These are phyloP conservation scores for Aspergillus sergii DNA, from an alignment of 2,329 filamentous ascomycete genomes.

Conservation along the genomic window DNA sequence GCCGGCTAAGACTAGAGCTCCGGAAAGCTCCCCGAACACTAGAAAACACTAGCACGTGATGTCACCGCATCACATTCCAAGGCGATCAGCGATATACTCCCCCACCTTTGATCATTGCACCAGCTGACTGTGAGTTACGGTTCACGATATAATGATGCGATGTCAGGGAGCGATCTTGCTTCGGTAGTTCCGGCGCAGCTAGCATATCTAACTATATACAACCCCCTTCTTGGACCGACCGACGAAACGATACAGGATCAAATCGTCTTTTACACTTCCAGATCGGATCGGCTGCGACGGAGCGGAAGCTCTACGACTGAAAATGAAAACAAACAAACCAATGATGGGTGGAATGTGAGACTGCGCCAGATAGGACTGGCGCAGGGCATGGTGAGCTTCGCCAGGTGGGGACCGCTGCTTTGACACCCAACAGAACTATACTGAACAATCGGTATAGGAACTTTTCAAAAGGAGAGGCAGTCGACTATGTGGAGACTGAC, in stretches of 20 bases:
- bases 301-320: slow-evolving; percentile 19
- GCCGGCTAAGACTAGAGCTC: slow-evolving; percentile 5
- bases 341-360: slow-evolving; percentile 78
- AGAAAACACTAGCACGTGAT: slow-evolving; percentile 33
- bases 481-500: slow-evolving; percentile 89
- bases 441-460: slow-evolving; percentile 54
- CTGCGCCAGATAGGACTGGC: slow-evolving; percentile 92
- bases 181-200: slow-evolving; percentile 75
- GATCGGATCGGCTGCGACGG: slow-evolving; percentile 31
- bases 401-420: slow-evolving; percentile 54
- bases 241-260: slow-evolving; percentile 78
- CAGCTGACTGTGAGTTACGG: slow-evolving; percentile 18
- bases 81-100: slow-evolving; percentile 13
- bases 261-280: slow-evolving; percentile 88
- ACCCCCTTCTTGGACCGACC: slow-evolving; percentile 73
- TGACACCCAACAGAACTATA: slow-evolving; percentile 1
- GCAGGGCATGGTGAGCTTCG: slow-evolving; percentile 94
- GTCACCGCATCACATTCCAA: slow-evolving; percentile 29
- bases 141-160: slow-evolving; percentile 32
- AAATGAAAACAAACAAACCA: slow-evolving; percentile 35
- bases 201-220: slow-evolving; percentile 92
- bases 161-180: slow-evolving; percentile 40
- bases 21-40: slow-evolving; percentile 16
- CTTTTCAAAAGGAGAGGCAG: slow-evolving; percentile 75
- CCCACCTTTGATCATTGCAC: slow-evolving; percentile 9